Percentiles rank a stretch among this genome's conserved stretches.
Conservation (phyloP, 169 alveolate genomes). For the Amoebophrya sp. region DNA sequence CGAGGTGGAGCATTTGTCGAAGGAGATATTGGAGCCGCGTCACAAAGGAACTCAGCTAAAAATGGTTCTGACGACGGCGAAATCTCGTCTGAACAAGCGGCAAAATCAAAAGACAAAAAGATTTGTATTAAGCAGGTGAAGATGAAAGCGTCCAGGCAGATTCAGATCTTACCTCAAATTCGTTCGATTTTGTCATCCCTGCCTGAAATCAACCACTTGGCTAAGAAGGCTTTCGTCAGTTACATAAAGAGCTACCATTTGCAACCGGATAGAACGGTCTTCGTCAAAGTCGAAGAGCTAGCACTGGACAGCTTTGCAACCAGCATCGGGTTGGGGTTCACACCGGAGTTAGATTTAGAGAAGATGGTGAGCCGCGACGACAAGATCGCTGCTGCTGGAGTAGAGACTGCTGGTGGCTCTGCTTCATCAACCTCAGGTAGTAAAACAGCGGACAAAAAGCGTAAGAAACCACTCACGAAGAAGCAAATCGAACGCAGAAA, state of each 20-base stretch:
- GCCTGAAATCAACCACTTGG: conserved; percentile 2
- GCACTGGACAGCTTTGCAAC: background rate
- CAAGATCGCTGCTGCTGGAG: too few relatives aligned
- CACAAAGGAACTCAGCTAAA: too few relatives aligned
- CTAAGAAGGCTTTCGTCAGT: background rate
- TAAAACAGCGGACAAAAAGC: background rate
- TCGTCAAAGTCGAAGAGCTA: background rate
- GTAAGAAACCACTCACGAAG: background rate
- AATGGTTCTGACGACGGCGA: background rate
- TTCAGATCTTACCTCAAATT: background rate
- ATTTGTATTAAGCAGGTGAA: background rate
- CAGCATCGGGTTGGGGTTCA: background rate
- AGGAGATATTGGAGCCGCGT: too few relatives aligned
- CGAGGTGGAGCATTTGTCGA: too few relatives aligned
- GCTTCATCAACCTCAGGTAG: background rate
- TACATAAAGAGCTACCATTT: background rate
- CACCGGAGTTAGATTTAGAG: background rate
- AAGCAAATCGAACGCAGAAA: background rate
- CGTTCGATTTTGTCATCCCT: background rate
- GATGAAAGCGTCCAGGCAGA: background rate
- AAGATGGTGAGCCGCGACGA: background rate
- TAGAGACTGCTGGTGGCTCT: too few relatives aligned
- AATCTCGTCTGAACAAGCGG: background rate
- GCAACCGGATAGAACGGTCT: background rate
- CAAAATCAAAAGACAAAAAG: background rate